phyloP scores from a whole-genome alignment of 805 yeast genomes.

The Metschnikowia baotianmanensis region DNA sequence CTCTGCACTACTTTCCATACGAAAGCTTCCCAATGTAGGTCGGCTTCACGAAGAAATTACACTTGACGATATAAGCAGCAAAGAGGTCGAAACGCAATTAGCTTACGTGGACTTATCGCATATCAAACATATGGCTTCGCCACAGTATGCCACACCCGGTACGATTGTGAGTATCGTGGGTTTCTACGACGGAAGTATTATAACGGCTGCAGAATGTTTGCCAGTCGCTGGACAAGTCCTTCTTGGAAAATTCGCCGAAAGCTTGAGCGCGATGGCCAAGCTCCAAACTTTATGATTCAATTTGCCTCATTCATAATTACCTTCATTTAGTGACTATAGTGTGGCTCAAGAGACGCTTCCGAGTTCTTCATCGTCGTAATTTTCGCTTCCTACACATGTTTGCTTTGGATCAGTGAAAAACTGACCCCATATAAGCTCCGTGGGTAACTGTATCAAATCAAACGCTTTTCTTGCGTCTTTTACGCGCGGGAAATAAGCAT shows the following conservation, averaged over 20 bases:
- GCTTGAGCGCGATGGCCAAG: conserved; percentile 20
- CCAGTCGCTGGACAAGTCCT: conserved; percentile 18
- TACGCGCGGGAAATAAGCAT: conserved; percentile 7
- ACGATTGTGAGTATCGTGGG: conserved; percentile 30
- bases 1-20: conserved; percentile 15
- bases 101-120: conserved; percentile 8
- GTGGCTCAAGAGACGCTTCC: too few relatives aligned
- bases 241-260: conserved; percentile 11
- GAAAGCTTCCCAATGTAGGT: conserved; percentile 20
- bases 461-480: conserved; percentile 55
- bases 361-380: not conserved
- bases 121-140: not conserved
- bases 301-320: too few relatives aligned
- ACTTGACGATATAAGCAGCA: conserved; percentile 10
- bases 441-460: conserved; percentile 61
- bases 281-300: conserved; percentile 8
- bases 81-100: not conserved
- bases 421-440: conserved; percentile 69
- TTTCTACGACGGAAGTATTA: conserved; percentile 27
- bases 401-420: conserved; percentile 38
- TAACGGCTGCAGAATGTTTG: conserved; percentile 25
- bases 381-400: not conserved
- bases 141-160: conserved; percentile 18
- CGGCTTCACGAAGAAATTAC: conserved; percentile 14
- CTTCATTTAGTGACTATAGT: too few relatives aligned